phyloP scores from a whole-genome alignment of 2,329 filamentous ascomycete species.

The Cladosporium velox region DNA sequence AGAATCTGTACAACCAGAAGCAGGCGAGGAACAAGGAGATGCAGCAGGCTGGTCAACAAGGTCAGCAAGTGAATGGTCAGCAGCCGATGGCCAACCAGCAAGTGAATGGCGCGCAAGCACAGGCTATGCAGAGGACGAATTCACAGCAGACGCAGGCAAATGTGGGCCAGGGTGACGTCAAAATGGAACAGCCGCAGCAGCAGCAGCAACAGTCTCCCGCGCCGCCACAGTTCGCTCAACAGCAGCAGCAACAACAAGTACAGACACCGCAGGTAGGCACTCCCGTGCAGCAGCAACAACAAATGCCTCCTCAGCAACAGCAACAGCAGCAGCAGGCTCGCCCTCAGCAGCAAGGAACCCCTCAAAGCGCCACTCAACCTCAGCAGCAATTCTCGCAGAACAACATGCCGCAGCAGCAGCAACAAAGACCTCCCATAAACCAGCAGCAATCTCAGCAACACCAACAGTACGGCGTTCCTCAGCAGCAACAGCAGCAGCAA shows the following conservation, averaged over 20 bases:
- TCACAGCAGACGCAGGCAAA: slow-evolving; percentile 17
- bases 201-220: slow-evolving; percentile 19
- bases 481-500: slow-evolving; percentile 30
- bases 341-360: slow-evolving; percentile 20
- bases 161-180: slow-evolving; percentile 23
- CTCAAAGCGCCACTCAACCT: slow-evolving; percentile 10
- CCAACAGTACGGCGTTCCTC: slow-evolving; percentile 21
- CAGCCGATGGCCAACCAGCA: slow-evolving; percentile 16
- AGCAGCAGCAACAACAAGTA: background rate
- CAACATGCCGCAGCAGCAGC: slow-evolving; percentile 19
- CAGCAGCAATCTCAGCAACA: slow-evolving; percentile 24
- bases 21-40: slow-evolving; percentile 23
- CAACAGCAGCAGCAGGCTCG: slow-evolving; percentile 24
- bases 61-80: slow-evolving; percentile 13
- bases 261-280: slow-evolving; percentile 15
- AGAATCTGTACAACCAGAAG: slow-evolving; percentile 16
- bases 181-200: slow-evolving; percentile 22
- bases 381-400: slow-evolving; percentile 20
- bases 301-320: slow-evolving; percentile 16
- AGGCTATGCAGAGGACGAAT: slow-evolving; percentile 22
- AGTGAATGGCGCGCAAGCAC: slow-evolving; percentile 18
- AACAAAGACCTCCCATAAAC: slow-evolving; percentile 25
- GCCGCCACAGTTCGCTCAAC: slow-evolving; percentile 7
- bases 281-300: slow-evolving; percentile 20
- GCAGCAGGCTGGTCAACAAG: slow-evolving; percentile 23